phyloP scores from a whole-genome alignment of 2,329 filamentous ascomycete species.

The Claviceps sp. region DNA sequence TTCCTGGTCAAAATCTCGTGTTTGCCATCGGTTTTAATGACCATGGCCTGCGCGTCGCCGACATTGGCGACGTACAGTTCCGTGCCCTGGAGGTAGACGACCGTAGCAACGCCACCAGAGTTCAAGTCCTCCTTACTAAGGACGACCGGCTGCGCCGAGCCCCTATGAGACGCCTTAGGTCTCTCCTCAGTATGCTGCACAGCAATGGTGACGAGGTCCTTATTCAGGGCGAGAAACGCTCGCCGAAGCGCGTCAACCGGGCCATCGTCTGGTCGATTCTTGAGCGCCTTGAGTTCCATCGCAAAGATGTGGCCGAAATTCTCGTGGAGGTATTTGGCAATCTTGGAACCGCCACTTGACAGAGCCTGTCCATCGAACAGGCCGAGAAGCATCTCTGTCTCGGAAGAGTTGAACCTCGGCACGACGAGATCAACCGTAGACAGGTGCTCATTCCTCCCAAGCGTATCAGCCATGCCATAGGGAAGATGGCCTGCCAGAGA shows the following conservation, averaged over 20 bases:
- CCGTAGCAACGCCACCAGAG: slow-evolving; percentile 82
- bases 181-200: slow-evolving; percentile 70
- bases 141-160: slow-evolving; percentile 58
- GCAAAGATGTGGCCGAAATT: slow-evolving; percentile 81
- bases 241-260: slow-evolving; percentile 73
- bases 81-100: slow-evolving; percentile 78
- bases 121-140: slow-evolving; percentile 81
- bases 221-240: slow-evolving; percentile 82
- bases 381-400: slow-evolving; percentile 83
- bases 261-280: slow-evolving; percentile 53
- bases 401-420: slow-evolving; percentile 77
- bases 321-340: slow-evolving; percentile 93
- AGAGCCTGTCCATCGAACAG: slow-evolving; percentile 91
- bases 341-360: slow-evolving; percentile 80
- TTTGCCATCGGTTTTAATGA: slow-evolving; percentile 78
- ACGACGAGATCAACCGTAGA: slow-evolving; percentile 94
- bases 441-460: slow-evolving; percentile 85
- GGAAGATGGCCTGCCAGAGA: slow-evolving; percentile 80
- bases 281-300: slow-evolving; percentile 65
- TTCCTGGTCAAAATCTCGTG: slow-evolving; percentile 77
- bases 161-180: slow-evolving; percentile 51
- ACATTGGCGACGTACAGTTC: slow-evolving; percentile 93
- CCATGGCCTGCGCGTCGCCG: slow-evolving; percentile 87
- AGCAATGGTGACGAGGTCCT: slow-evolving; percentile 78
- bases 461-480: slow-evolving; percentile 94